Evolutionary conservation across 2,329 filamentous ascomycete species (phyloP).

Genomic region (Helminthosporium solani): DNA sequence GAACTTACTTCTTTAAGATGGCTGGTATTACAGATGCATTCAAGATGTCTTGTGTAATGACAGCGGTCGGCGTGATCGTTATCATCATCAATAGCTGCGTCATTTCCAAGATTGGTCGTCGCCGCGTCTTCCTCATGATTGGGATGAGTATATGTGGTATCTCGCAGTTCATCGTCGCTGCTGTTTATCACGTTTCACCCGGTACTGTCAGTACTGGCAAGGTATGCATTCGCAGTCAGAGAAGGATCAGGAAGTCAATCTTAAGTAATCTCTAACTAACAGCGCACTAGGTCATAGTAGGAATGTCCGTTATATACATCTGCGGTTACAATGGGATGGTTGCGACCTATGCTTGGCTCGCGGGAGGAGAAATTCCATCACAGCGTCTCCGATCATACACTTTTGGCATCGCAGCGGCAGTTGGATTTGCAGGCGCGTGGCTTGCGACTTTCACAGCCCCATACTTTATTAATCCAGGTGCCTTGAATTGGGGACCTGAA

Average conservation of each 20-base stretch:
- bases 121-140: slow-evolving; percentile 54
- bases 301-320: slow-evolving; percentile 56
- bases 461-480: slow-evolving; percentile 60
- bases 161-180: slow-evolving; percentile 55
- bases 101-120: slow-evolving; percentile 55
- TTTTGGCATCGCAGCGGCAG: slow-evolving; percentile 55
- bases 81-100: slow-evolving; percentile 56
- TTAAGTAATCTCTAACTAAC: no score
- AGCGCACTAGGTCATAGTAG: slow-evolving; percentile 48
- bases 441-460: slow-evolving; percentile 58
- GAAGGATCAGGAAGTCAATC: not conserved
- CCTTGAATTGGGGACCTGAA: slow-evolving; percentile 59
- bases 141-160: slow-evolving; percentile 58
- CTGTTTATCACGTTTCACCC: slow-evolving; percentile 53
- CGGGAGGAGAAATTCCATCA: slow-evolving; percentile 59
- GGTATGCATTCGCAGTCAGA: slow-evolving; percentile 8
- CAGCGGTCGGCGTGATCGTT: slow-evolving; percentile 55
- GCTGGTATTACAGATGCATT: slow-evolving; percentile 47
- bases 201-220: slow-evolving; percentile 45
- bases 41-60: slow-evolving; percentile 58
- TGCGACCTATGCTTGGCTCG: slow-evolving; percentile 59
- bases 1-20: slow-evolving; percentile 39
- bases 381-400: slow-evolving; percentile 60
- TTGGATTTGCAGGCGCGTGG: slow-evolving; percentile 59
- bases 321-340: slow-evolving; percentile 57